A percentile compares a stretch with the other conserved stretches of the same genome.
Evolutionary conservation across 176 grass and related monocot genomes (phyloP).

Genomic region (Oryza coarctata): DNA sequence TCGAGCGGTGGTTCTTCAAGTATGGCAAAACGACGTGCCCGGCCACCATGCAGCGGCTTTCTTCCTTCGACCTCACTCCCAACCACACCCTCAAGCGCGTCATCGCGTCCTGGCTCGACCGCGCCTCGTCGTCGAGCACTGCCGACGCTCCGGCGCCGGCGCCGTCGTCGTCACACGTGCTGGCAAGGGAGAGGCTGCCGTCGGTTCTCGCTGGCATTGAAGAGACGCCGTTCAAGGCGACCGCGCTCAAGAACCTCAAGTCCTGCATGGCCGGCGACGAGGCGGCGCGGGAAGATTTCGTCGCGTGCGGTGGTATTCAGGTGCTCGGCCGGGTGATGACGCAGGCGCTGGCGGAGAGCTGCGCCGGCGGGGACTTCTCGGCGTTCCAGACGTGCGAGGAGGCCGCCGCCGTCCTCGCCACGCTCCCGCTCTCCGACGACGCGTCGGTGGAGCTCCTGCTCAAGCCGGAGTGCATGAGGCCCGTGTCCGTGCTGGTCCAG

Average conservation of each 20-base stretch:
- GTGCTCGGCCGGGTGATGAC: slow-evolving; percentile 41
- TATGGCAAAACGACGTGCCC: slow-evolving; percentile 69
- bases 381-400: slow-evolving; percentile 63
- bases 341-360: slow-evolving; percentile 27
- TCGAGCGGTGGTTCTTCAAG: slow-evolving; percentile 67
- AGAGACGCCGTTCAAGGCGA: slow-evolving; percentile 58
- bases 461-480: slow-evolving; percentile 52
- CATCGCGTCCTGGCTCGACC: slow-evolving; percentile 47
- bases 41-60: slow-evolving; percentile 57
- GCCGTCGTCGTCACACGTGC: neutral
- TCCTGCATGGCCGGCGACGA: slow-evolving; percentile 33
- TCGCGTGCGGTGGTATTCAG: slow-evolving; percentile 39
- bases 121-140: neutral
- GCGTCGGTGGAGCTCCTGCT: slow-evolving; percentile 48
- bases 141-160: neutral
- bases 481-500: slow-evolving; percentile 56
- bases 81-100: slow-evolving; percentile 64
- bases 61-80: slow-evolving; percentile 52
- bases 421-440: slow-evolving; percentile 36
- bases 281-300: slow-evolving; percentile 29
- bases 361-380: slow-evolving; percentile 40
- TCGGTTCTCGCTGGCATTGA: slow-evolving; percentile 40
- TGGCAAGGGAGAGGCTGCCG: slow-evolving; percentile 31
- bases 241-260: slow-evolving; percentile 44
- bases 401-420: slow-evolving; percentile 41